Percentiles rank a stretch among this genome's conserved stretches.
Conservation (phyloP, 441 rosid genomes). For the Pelargonium citronellum region DNA sequence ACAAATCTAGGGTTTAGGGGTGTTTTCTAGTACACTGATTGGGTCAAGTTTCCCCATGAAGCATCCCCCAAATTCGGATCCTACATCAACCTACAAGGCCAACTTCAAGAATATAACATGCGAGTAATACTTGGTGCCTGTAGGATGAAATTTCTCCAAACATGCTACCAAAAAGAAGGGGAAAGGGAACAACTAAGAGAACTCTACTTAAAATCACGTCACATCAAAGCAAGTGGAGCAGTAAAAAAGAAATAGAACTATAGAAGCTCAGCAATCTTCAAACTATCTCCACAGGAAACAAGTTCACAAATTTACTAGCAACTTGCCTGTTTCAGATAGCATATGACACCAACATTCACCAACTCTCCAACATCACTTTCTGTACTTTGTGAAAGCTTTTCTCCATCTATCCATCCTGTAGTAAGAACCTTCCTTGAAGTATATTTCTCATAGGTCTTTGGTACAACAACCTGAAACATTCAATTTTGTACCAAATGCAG, state of each 20-base stretch:
- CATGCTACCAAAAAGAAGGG: neutral
- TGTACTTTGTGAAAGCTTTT: slow-evolving; percentile 84
- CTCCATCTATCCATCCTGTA: slow-evolving; percentile 87
- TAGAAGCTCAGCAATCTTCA: slow-evolving; percentile 6
- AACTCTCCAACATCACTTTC: slow-evolving; percentile 96
- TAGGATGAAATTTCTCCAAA: neutral
- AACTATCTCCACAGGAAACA: slow-evolving; percentile 6
- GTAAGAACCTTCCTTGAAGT: slow-evolving; percentile 98
- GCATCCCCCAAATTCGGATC: neutral
- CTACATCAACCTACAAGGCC: neutral
- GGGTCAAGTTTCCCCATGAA: neutral
- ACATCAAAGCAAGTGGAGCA: neutral
- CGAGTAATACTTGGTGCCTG: neutral
- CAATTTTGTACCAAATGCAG: neutral
- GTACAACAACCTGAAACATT: slow-evolving; percentile 71
- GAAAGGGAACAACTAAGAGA: slow-evolving; percentile 4
- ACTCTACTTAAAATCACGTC: neutral
- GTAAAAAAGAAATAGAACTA: neutral
- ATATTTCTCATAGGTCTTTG: slow-evolving; percentile 69
- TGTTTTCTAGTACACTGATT: neutral
- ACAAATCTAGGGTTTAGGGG: too few relatives aligned
- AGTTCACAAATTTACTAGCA: slow-evolving; percentile 11
- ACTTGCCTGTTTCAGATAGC: slow-evolving; percentile 92
- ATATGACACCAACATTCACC: slow-evolving; percentile 95
- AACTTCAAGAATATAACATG: neutral